Conservation (phyloP, 345 rosid genomes). For the Linum trigynum region DNA sequence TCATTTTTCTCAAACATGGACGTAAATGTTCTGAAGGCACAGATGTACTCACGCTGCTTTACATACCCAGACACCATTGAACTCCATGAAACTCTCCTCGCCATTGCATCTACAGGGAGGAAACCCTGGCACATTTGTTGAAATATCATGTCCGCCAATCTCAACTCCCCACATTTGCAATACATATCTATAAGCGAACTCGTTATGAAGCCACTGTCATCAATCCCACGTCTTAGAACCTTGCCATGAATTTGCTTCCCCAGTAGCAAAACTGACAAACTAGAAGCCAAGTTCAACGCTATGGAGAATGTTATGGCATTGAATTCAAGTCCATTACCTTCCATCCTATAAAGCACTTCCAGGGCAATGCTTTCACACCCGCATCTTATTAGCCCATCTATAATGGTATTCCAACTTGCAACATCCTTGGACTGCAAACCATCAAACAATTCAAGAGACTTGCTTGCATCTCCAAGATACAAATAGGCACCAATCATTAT, state of each 20-base stretch:
- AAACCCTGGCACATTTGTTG: constrained; percentile 7
- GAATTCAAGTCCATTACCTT: constrained; percentile 22
- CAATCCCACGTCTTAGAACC: constrained; percentile 23
- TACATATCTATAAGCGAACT: constrained; percentile 44
- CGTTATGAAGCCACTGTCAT: constrained; percentile 26
- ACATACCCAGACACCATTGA: constrained; percentile 49
- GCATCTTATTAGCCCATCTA: constrained; percentile 34
- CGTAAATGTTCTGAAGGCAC: constrained; percentile 30
- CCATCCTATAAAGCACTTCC: constrained; percentile 35
- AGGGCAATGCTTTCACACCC: constrained; percentile 32
- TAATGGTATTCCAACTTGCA: constrained; percentile 40
- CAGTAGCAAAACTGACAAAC: constrained; percentile 19
- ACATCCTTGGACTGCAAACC: constrained; percentile 25
- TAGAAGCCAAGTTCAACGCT: constrained; percentile 37
- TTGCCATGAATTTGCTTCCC: constrained; percentile 41
- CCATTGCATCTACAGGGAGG: constrained; percentile 12
- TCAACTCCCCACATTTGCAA: constrained; percentile 37
- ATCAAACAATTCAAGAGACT: constrained; percentile 30
- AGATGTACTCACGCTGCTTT: constrained; percentile 25
- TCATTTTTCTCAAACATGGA: constrained; percentile 25
- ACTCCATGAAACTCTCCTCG: constrained; percentile 31
- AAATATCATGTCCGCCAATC: constrained; percentile 23
- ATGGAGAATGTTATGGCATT: constrained; percentile 31
- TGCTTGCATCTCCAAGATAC: constrained; percentile 25
- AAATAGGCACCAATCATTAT: constrained; percentile 33